Evolutionary conservation across 73 alveolate species (phyloP).

Genomic region (Blepharisma japonicum): DNA sequence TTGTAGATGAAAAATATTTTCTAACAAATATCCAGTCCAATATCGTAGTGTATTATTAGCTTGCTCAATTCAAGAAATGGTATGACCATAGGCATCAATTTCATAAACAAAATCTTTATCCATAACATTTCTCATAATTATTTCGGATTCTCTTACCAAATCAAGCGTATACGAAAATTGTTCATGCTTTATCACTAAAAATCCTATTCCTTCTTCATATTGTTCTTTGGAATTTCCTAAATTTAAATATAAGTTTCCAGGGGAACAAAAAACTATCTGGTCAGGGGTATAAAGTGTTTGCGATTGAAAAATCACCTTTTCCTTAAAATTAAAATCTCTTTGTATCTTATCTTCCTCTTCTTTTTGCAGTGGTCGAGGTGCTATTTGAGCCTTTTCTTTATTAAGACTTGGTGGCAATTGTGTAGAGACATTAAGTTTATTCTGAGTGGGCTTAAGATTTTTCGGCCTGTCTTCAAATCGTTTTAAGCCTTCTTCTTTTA

Average conservation of each 20-base stretch:
- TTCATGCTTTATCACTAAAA: constrained; percentile 3
- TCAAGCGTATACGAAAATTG: background rate
- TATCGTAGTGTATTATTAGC: background rate
- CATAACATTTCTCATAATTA: constrained; percentile 13
- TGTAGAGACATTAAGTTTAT: background rate
- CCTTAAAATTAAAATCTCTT: background rate
- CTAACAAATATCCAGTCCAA: background rate
- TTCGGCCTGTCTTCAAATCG: background rate
- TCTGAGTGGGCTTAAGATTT: background rate
- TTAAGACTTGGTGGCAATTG: background rate
- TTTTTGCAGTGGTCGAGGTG: background rate
- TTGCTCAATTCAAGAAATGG: background rate
- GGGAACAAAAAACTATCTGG: background rate
- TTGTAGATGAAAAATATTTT: background rate
- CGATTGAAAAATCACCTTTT: background rate
- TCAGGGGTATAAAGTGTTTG: constrained; percentile 10
- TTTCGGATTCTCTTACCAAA: constrained; percentile 3
- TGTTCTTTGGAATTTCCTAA: background rate
- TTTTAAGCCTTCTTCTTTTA: constrained; percentile 1
- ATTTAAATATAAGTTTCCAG: constrained; percentile 27
- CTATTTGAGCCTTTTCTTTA: background rate
- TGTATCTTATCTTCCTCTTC: background rate
- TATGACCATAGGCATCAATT: background rate
- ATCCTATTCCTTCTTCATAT: background rate
- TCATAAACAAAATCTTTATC: background rate